Conservation (phyloP, 306 rosid genomes). For the Pyrus bretschneideri region DNA sequence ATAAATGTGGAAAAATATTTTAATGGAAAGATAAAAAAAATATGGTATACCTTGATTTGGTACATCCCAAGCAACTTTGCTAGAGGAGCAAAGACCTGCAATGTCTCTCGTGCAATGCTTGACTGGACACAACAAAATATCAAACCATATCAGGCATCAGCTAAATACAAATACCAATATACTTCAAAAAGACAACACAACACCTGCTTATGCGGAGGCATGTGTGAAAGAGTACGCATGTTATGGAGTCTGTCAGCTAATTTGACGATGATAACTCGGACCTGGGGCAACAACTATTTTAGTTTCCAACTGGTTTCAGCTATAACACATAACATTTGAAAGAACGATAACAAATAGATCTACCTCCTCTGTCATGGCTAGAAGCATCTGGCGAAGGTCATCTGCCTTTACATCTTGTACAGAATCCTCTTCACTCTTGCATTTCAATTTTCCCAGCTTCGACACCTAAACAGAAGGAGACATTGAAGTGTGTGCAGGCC, state of each 20-base stretch:
- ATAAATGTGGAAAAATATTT: not conserved
- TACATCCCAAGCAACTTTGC: constrained; percentile 99
- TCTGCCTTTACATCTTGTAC: constrained; percentile 96
- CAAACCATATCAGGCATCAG: constrained; percentile 13
- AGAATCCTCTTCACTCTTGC: constrained; percentile 67
- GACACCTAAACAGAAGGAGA: constrained; percentile 60
- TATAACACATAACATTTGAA: constrained; percentile 12
- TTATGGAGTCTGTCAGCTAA: constrained; percentile 94
- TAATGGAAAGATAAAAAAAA: not conserved
- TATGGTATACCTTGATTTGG: constrained; percentile 79
- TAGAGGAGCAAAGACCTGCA: constrained; percentile 98
- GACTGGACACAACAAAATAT: constrained; percentile 43
- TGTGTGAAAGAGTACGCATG: constrained; percentile 94
- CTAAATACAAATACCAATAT: constrained; percentile 4
- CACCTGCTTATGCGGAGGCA: constrained; percentile 99
- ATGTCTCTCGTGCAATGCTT: constrained; percentile 91
- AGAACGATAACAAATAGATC: constrained; percentile 15
- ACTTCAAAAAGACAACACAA: constrained; percentile 22
- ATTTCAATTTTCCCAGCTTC: constrained; percentile 89
- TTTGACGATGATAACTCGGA: constrained; percentile 95
- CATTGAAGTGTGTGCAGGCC: constrained; percentile 3
- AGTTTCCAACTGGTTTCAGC: constrained; percentile 26
- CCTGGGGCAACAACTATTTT: constrained; percentile 46
- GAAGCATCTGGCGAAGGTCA: constrained; percentile 94
- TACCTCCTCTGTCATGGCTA: constrained; percentile 99